Evolutionary conservation across 1,284 basidiomycete species (phyloP).

Genomic region (Ustilago sp.): DNA sequence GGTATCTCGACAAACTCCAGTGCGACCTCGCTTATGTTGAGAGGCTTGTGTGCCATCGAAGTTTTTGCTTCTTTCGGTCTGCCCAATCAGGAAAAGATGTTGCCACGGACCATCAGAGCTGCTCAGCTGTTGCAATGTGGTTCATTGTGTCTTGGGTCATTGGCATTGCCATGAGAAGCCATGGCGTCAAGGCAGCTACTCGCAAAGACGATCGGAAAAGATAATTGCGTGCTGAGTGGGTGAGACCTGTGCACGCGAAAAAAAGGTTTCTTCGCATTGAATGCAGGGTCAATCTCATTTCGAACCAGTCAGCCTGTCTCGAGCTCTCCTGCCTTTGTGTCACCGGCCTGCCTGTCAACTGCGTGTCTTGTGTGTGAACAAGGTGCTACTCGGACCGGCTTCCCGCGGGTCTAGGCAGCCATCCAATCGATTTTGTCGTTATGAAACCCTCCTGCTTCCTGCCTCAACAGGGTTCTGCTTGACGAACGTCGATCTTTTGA

Average conservation of each 20-base stretch:
- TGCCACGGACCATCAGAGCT: neutral
- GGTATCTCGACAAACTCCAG: slow-evolving; percentile 11
- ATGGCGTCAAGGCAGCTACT: too few species aligned
- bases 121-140: too few species aligned
- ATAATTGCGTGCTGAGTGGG: neutral
- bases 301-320: neutral
- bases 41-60: neutral
- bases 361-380: neutral
- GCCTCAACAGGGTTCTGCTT: neutral
- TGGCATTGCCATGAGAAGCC: too few species aligned
- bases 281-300: slow-evolving; percentile 4
- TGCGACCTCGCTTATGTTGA: slow-evolving; percentile 2
- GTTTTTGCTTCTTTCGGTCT: neutral
- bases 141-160: too few species aligned
- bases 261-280: neutral
- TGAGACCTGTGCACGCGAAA: neutral
- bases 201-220: too few species aligned
- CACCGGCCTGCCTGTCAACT: neutral
- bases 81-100: neutral
- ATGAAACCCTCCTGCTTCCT: neutral
- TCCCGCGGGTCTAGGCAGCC: slow-evolving; percentile 3
- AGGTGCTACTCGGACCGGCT: neutral
- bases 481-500: neutral
- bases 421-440: neutral
- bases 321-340: neutral